Conservation (phyloP, 1,284 basidiomycete genomes). For the Moesziomyces parantarcticus region DNA sequence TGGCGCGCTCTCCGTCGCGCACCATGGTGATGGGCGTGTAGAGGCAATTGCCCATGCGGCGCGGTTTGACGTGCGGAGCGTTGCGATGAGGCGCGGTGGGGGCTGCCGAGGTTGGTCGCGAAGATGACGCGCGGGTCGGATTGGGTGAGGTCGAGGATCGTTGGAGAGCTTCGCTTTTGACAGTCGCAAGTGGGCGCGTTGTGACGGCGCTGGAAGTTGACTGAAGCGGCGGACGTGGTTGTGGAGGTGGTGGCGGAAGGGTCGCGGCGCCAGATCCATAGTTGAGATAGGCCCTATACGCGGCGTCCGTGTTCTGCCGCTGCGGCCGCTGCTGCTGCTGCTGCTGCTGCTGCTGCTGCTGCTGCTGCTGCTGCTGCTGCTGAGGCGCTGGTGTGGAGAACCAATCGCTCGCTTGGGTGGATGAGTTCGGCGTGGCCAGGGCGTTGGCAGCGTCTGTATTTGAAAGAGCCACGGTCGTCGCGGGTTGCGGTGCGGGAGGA, state of each 20-base stretch:
- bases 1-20: conserved; percentile 36
- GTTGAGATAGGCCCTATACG: too few relatives aligned
- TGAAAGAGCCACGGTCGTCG: too few relatives aligned
- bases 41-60: conserved; percentile 45
- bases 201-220: background rate
- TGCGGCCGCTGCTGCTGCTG: conserved; percentile 1
- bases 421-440: conserved; percentile 5
- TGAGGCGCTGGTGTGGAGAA: conserved; percentile 36
- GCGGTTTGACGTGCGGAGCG: conserved; percentile 43
- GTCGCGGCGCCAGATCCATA: too few relatives aligned
- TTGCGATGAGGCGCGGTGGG: conserved; percentile 23
- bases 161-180: conserved; percentile 25
- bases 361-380: background rate
- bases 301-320: background rate
- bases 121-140: conserved; percentile 9
- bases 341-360: background rate
- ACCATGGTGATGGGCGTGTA: conserved; percentile 51
- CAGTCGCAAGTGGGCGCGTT: background rate
- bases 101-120: conserved; percentile 16
- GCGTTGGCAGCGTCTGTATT: too few relatives aligned
- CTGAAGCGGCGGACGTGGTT: background rate
- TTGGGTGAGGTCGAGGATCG: conserved; percentile 14
- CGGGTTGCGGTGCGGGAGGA: background rate
- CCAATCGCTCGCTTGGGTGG: conserved; percentile 35
- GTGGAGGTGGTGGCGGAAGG: conserved; percentile 10